Base-by-base conservation (phyloP, 352 stramenopile species). In the Globisporangium middletonii region DNA sequence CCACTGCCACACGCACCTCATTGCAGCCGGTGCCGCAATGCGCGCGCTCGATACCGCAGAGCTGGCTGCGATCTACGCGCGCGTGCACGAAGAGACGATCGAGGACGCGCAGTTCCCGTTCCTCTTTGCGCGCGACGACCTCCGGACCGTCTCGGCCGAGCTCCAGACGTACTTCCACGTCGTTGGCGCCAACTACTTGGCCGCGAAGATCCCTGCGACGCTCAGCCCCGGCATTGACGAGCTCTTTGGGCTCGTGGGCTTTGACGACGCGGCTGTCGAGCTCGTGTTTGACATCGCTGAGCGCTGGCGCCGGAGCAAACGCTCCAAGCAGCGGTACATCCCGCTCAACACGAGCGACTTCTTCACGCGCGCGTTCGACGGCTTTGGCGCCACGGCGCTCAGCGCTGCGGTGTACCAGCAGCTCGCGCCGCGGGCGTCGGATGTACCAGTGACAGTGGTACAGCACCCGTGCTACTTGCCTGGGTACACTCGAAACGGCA, bases 331-430 rank as follows among this genome's bases (percentile, higher is more conserved):
- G 53, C 58, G 75, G 33, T 74, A 69, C n/a, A 71, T 76, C 23
- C 67, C 75, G 27, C 71, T 92, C 46, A 88, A 89, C 50, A 72
- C 58, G 19, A 86, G 63, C 23, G 82, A 92, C 44, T 88, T 92
- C 41, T 88, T 84, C 68, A 64, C 67, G 5, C 75, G 67, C 18
- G 72, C 79, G 50, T 85, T 82, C 53, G 7, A 55, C 3, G 76
- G 75, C 43, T 77, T 75, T 37, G 77, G 73, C 6, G 68, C 68
- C 45, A 45, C 63, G 2, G 57, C 44, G 0, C 13, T 76, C 16
- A 46, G 57, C 2, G 53, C 68, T 18, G 57, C 67, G 1, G 46
- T 85, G 30, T 65, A 68, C 48, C 67, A 72, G 51, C 60, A 77
- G 42, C 60, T 77, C 3, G 33, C 52, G 59, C 27, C 37, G 64